Conservation (phyloP, 106 monocot species). For the Acanthochlamys bracteata region DNA sequence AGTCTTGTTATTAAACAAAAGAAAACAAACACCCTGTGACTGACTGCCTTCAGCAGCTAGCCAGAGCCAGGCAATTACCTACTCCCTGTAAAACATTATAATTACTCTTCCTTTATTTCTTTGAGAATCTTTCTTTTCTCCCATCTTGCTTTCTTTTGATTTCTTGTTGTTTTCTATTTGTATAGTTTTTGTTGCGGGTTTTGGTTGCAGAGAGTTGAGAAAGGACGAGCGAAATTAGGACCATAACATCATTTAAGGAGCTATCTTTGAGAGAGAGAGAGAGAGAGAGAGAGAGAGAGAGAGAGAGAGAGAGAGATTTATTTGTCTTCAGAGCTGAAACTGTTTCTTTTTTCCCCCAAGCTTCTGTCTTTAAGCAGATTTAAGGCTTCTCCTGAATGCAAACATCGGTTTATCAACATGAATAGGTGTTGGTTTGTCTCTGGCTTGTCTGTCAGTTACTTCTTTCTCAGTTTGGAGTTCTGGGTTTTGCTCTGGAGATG, state of each 20-base stretch:
- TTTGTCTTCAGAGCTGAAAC: not conserved
- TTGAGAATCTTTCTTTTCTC: not conserved
- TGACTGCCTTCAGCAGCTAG: not conserved
- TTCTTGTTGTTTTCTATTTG: not conserved
- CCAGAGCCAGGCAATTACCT: not conserved
- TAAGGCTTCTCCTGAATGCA: not conserved
- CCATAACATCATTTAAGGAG: not conserved
- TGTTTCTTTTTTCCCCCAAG: not conserved
- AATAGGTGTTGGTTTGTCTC: slow-evolving; percentile 12
- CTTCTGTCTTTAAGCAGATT: not conserved
- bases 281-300: no score
- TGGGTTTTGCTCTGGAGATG: not conserved
- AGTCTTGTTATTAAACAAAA: not conserved
- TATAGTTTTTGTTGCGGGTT: no score
- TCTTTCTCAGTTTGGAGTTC: not conserved
- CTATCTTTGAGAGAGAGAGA: not conserved
- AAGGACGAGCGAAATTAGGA: not conserved
- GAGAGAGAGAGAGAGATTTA: no score
- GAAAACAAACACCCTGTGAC: not conserved
- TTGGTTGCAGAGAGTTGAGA: not conserved
- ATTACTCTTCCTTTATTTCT: not conserved
- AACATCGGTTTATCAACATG: slow-evolving; percentile 5
- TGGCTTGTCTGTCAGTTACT: not conserved
- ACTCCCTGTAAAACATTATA: not conserved
- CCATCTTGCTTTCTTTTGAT: not conserved